phyloP scores from a whole-genome alignment of 2,329 filamentous ascomycete species.

The Fusarium devonianum region DNA sequence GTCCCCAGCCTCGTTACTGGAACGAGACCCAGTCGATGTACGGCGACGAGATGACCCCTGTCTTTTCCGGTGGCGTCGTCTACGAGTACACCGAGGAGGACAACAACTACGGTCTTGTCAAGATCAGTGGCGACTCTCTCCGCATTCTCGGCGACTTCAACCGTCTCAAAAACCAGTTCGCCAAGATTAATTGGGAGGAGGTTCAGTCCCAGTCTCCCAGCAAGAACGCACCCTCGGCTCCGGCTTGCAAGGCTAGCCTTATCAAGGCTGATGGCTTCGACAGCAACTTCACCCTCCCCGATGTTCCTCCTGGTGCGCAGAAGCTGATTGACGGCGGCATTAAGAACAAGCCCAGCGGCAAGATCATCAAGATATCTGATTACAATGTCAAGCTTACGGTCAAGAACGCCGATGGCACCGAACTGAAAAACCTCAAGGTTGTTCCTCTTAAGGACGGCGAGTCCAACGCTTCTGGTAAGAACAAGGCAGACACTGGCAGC shows the following conservation, averaged over 20 bases:
- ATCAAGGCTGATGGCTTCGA: constrained; percentile 75
- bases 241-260: constrained; percentile 69
- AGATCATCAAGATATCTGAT: constrained; percentile 72
- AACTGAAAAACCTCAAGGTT: constrained; percentile 56
- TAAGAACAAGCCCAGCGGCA: constrained; percentile 66
- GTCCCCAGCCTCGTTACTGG: constrained; percentile 73
- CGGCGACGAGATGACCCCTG: constrained; percentile 69
- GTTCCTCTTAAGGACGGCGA: constrained; percentile 53
- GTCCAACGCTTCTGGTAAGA: constrained; percentile 56
- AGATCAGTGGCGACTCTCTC: constrained; percentile 65
- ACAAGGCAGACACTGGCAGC: constrained; percentile 48
- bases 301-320: constrained; percentile 70
- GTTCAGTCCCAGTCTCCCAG: constrained; percentile 70
- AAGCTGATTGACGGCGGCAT: constrained; percentile 81
- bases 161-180: constrained; percentile 77
- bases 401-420: constrained; percentile 51
- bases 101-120: constrained; percentile 71
- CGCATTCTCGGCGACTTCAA: constrained; percentile 71
- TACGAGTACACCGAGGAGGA: constrained; percentile 81
- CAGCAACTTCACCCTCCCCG: constrained; percentile 80
- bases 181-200: constrained; percentile 73
- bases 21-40: constrained; percentile 79
- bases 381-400: constrained; percentile 62
- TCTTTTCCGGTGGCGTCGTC: constrained; percentile 78
- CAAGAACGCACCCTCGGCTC: constrained; percentile 58